These are phyloP conservation scores for Cryoendolithus antarcticus DNA, from an alignment of 2,329 filamentous ascomycete species.

Conservation along the genomic window DNA sequence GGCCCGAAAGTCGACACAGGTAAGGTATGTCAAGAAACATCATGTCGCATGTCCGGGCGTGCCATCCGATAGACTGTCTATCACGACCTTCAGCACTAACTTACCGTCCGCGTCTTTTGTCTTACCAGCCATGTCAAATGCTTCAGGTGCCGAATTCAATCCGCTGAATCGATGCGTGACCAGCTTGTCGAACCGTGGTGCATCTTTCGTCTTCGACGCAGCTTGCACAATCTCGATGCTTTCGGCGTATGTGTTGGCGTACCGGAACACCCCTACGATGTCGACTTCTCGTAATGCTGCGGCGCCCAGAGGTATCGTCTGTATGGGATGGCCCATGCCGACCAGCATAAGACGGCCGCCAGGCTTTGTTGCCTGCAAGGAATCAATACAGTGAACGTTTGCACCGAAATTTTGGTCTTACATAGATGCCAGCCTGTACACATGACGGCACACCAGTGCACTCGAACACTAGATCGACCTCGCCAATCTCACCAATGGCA, in stretches of 20 bases:
- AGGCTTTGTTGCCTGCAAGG: constrained; percentile 18
- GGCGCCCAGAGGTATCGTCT: constrained; percentile 60
- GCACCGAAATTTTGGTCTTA: constrained; percentile 16
- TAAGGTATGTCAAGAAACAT: no score
- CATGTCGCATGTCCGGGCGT: no score
- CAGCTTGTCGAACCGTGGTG: constrained; percentile 56
- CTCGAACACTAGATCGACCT: constrained; percentile 61
- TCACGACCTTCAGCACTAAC: constrained; percentile 59
- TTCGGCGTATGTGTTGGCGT: constrained; percentile 61
- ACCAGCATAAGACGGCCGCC: constrained; percentile 66
- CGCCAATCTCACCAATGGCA: constrained; percentile 30
- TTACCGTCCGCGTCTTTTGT: constrained; percentile 56
- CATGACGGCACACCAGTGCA: constrained; percentile 66
- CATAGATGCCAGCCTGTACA: constrained; percentile 63
- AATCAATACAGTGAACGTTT: no score
- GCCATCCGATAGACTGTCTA: constrained; percentile 24
- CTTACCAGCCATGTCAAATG: constrained; percentile 58
- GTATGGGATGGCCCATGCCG: constrained; percentile 66
- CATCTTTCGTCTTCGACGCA: constrained; percentile 31
- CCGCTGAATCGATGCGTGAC: constrained; percentile 63
- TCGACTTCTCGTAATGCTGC: constrained; percentile 65
- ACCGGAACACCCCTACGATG: constrained; percentile 66
- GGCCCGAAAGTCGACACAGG: background rate
- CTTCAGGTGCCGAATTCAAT: constrained; percentile 47
- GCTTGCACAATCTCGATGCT: constrained; percentile 48